Base-by-base conservation (phyloP, 2,329 filamentous ascomycete species). In the Parastagonospora nodorum region DNA sequence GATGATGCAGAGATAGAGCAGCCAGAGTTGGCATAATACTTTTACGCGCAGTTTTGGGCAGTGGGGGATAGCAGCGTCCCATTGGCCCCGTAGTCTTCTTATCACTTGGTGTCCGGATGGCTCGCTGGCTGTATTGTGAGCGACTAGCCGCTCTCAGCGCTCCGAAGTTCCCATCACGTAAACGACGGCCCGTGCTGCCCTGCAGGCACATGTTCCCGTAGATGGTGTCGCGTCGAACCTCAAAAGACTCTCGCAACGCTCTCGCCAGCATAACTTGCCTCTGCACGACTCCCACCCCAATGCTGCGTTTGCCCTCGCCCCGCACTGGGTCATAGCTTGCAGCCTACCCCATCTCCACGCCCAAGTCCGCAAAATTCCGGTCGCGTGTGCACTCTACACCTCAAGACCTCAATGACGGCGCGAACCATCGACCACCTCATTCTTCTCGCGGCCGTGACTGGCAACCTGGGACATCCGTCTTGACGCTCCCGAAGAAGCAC, bases 371-470 rank as follows among this genome's bases (percentile, higher is more conserved):
- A n/a, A 19, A 16, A 10, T 39, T 16, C 37, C 19, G 37, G 16
- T 28, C 19, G 37, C 37, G 15, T 27, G 37, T 19, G 16, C 27
- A 51, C 41, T 36, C 51, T 50, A 45, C 42, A 30, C 35, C 50
- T 56, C 58, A 57, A 5, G 19, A 57, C 58, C 68, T 73, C 72
- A 75, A 75, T 75, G 74, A 75, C 74, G 61, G 68, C 71, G 63
- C 70, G 70, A 63, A 74, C 66, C 64, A 73, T 73, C 60, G 64
- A 71, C 64, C 71, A 75, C 58, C 72, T 75, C 63, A 72, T 76
- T 41, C 73, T 75, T 57, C 72, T 75, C 63, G 61, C 69, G 54
- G 70, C 71, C 64, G 65, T 72, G 49, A 67, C 69, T 42, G 71
- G 71, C 65, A 74, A 74, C 58, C 49, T 74, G 51, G 70, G 70